Evolutionary conservation across 2,329 filamentous ascomycete species (phyloP).

Genomic region (Fusarium burgessii): DNA sequence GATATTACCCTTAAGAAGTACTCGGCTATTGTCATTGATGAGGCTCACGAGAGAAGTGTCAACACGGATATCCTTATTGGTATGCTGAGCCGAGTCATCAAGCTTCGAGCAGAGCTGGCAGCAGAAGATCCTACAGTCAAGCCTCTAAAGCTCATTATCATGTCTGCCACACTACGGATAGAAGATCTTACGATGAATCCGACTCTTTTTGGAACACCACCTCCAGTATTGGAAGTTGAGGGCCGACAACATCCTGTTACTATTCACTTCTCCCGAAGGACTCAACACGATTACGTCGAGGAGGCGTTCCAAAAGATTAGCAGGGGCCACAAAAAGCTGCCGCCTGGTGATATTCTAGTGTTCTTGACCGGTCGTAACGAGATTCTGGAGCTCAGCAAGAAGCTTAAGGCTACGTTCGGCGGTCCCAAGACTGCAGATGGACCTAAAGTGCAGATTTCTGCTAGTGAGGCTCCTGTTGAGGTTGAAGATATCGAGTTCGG

Average conservation of each 20-base stretch:
- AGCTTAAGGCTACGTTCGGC: constrained; percentile 76
- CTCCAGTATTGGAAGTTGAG: constrained; percentile 89
- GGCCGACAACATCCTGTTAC: constrained; percentile 93
- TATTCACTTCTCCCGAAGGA: constrained; percentile 86
- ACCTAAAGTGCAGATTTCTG: constrained; percentile 79
- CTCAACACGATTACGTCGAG: constrained; percentile 88
- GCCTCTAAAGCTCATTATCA: constrained; percentile 93
- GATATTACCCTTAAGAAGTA: constrained; percentile 92
- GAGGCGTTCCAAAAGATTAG: constrained; percentile 90
- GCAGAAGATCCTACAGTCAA: constrained; percentile 76
- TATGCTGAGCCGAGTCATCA: constrained; percentile 93
- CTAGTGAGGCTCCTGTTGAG: constrained; percentile 82
- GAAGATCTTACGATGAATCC: constrained; percentile 90
- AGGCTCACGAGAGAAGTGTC: constrained; percentile 96
- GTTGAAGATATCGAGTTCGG: constrained; percentile 90
- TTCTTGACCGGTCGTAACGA: constrained; percentile 96
- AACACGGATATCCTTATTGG: constrained; percentile 99
- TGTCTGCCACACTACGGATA: constrained; percentile 95
- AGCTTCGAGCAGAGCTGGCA: constrained; percentile 80
- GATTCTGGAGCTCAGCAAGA: constrained; percentile 85
- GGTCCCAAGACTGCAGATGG: constrained; percentile 67
- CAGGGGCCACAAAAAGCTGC: constrained; percentile 88
- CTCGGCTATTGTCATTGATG: constrained; percentile 93
- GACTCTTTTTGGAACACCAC: constrained; percentile 80
- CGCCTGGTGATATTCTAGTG: constrained; percentile 89